phyloP scores from a whole-genome alignment of 1,139 yeast genomes.

The Geotrichum australiense region DNA sequence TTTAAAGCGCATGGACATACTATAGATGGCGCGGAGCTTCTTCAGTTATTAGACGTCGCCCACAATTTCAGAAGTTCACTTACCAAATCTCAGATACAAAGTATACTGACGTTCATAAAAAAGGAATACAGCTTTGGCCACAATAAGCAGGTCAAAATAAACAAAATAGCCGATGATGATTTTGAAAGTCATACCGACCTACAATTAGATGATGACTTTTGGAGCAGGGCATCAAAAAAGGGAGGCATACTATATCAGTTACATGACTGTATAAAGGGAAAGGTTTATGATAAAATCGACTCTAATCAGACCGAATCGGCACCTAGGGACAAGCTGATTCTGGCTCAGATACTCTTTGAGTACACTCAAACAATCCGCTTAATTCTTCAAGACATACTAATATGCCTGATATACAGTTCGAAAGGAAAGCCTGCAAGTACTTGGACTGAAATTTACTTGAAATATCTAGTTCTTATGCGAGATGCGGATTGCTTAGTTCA shows the following conservation, averaged over 20 bases:
- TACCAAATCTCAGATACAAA: slow-evolving; percentile 10
- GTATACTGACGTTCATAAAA: too few relatives aligned
- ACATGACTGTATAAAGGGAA: too few relatives aligned
- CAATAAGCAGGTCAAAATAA: too few relatives aligned
- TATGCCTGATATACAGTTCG: slow-evolving; percentile 20
- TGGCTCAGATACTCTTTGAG: slow-evolving; percentile 21
- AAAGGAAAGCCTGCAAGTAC: slow-evolving; percentile 22
- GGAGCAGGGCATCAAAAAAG: too few relatives aligned
- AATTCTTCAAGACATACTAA: slow-evolving; percentile 22
- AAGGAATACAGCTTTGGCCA: slow-evolving; percentile 1
- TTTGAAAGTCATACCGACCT: too few relatives aligned
- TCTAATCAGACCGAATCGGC: not conserved
- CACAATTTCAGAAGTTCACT: slow-evolving; percentile 9
- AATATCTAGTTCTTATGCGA: slow-evolving; percentile 20
- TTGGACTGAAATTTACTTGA: slow-evolving; percentile 21
- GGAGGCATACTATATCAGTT: too few relatives aligned
- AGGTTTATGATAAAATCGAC: too few relatives aligned
- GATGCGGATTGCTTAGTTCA: slow-evolving; percentile 18
- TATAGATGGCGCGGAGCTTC: not conserved
- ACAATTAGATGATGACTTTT: too few relatives aligned
- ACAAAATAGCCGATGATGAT: too few relatives aligned
- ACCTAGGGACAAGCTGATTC: slow-evolving; percentile 8
- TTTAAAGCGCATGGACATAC: not conserved
- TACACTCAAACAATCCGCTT: slow-evolving; percentile 19
- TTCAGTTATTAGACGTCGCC: slow-evolving; percentile 12